Evolutionary conservation across 352 stramenopile species (phyloP), one percentile per base, ranked within the genome.

Genomic region (Globisporangium nagaii): DNA sequence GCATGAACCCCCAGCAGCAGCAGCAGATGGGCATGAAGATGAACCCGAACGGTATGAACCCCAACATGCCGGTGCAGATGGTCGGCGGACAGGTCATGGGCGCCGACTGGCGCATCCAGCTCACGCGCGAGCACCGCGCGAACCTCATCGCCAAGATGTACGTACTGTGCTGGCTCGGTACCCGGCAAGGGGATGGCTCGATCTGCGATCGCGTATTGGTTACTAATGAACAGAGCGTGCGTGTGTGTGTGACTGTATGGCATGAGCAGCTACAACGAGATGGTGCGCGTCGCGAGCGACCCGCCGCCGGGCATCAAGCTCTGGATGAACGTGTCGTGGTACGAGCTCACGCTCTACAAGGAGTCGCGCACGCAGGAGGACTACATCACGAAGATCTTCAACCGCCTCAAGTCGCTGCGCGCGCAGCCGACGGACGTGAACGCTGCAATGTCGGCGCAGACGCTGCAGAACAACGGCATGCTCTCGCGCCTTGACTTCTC

Each of bases 331-430:
- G 82, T 90, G 27, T 84, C 82, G 19, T 90, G 82, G 79, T 93
- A 88, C 59, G 82, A 93, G 69, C 62, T 93, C 43, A 85, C 77
- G 47, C 66, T 90, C 7, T 93, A 87, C 69, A 88, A 89, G 59
- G 82, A 93, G 63, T 88, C 79, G 39, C 80, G 71, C 15, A 93
- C 82, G 15, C 79, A 93, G 62, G 77, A 93, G 49, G 82, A 88
- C 56, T 93, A 93, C 63, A 93, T 93, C 53, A 90, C 81, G 60
- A 90, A 93, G 72, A 93, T 93, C 46, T 88, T 93, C 60, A 88
- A 86, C 39, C 71, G 82, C 1, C 68, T 93, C 30, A 88, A 90
- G 68, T 82, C 76, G 39, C 64, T 93, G 36, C 80, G 81, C 24
- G 70, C 68, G 34, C 82, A 93, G 55, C 77, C 79, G 45, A 82